These are phyloP conservation scores for Sporopachydermia cereana DNA, from an alignment of 1,139 yeast species.

Conservation along the genomic window DNA sequence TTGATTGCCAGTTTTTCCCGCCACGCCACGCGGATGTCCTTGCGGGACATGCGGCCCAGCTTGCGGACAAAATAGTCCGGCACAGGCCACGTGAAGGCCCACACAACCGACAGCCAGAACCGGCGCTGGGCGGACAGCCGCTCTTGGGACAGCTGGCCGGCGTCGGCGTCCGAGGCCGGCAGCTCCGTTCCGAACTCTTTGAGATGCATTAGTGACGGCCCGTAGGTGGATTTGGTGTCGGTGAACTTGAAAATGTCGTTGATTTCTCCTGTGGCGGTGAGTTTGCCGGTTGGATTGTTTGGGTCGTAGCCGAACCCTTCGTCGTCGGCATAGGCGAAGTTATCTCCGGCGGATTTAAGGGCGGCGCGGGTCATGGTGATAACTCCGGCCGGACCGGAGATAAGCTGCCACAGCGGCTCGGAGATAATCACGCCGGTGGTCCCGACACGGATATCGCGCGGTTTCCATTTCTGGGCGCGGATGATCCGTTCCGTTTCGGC, in stretches of 20 bases:
- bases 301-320: constrained; percentile 22
- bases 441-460: constrained; percentile 28
- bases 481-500: constrained; percentile 23
- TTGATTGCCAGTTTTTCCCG: constrained; percentile 32
- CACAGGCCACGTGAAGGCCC: constrained; percentile 28
- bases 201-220: constrained; percentile 20
- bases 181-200: constrained; percentile 17
- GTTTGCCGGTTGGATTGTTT: constrained; percentile 23
- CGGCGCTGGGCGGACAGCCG: constrained; percentile 19
- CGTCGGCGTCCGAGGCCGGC: constrained; percentile 14
- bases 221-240: constrained; percentile 19
- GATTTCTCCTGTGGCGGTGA: constrained; percentile 20
- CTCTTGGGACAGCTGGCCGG: constrained; percentile 24
- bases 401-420: constrained; percentile 29
- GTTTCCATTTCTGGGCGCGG: constrained; percentile 24
- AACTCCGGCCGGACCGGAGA: constrained; percentile 28
- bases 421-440: constrained; percentile 29
- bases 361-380: constrained; percentile 14
- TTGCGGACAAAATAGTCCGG: constrained; percentile 25
- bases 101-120: constrained; percentile 27
- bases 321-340: constrained; percentile 17
- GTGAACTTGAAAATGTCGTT: constrained; percentile 28
- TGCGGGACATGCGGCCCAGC: constrained; percentile 23
- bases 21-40: constrained; percentile 30
- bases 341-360: background rate